Evolutionary conservation across 805 yeast genomes (phyloP).

Genomic region (Cyberlindnera maclurae): DNA sequence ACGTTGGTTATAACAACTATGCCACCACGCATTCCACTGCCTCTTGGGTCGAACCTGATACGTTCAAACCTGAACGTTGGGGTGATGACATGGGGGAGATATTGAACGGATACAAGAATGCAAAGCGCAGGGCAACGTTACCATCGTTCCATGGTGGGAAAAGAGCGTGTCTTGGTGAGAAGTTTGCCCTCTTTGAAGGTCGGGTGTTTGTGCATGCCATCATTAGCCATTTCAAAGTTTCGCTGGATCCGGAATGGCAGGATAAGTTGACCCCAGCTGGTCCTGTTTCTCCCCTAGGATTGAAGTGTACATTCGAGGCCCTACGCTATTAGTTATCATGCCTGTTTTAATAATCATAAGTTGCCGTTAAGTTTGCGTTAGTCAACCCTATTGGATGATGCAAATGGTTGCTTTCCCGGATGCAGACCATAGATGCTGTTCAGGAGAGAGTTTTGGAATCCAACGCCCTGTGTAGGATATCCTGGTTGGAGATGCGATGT

Average conservation of each 20-base stretch:
- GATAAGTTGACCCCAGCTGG: slow-evolving; percentile 52
- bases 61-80: slow-evolving; percentile 46
- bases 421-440: slow-evolving; percentile 23
- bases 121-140: slow-evolving; percentile 39
- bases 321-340: neutral
- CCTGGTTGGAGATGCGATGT: slow-evolving; percentile 13
- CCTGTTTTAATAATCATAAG: too few species aligned
- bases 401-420: slow-evolving; percentile 19
- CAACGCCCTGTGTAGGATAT: slow-evolving; percentile 13
- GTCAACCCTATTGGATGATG: neutral
- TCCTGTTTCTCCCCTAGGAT: slow-evolving; percentile 42
- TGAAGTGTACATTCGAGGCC: slow-evolving; percentile 14
- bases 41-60: slow-evolving; percentile 41
- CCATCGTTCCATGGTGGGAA: slow-evolving; percentile 55
- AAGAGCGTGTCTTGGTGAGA: slow-evolving; percentile 56
- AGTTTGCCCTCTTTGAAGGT: slow-evolving; percentile 42
- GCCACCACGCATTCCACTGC: slow-evolving; percentile 39
- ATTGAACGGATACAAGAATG: slow-evolving; percentile 30
- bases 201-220: slow-evolving; percentile 33
- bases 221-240: slow-evolving; percentile 30
- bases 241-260: slow-evolving; percentile 36
- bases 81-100: slow-evolving; percentile 35
- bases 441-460: slow-evolving; percentile 17
- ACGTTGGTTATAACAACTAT: slow-evolving; percentile 49
- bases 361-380: neutral